Percentiles rank a stretch among this genome's conserved stretches.
phyloP scores from a whole-genome alignment of 805 yeast species.

The Yarrowia keelungensis region DNA sequence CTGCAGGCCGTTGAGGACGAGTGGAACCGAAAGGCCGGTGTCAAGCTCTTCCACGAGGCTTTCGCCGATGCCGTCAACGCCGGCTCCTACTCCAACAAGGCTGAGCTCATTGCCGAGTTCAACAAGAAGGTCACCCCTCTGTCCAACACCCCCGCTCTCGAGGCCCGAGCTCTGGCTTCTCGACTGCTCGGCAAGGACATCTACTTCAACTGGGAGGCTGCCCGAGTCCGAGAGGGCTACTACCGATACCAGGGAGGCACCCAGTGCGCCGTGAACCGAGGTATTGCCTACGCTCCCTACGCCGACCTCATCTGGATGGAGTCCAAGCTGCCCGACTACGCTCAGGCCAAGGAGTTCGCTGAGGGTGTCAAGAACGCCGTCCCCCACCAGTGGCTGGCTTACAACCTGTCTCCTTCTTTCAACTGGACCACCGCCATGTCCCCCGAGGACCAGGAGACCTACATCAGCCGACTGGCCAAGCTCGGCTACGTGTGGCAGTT shows the following conservation, averaged over 20 bases:
- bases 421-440: constrained; percentile 97
- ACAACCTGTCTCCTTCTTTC: constrained; percentile 95
- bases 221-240: constrained; percentile 96
- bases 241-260: constrained; percentile 97
- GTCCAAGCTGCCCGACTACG: constrained; percentile 90
- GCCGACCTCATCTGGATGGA: constrained; percentile 99
- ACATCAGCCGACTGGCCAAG: constrained; percentile 82
- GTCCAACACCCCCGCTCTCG: constrained; percentile 74
- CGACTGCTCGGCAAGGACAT: constrained; percentile 80
- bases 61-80: constrained; percentile 80
- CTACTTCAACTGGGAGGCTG: constrained; percentile 92
- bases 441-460: constrained; percentile 84
- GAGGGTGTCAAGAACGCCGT: constrained; percentile 80
- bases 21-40: constrained; percentile 83
- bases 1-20: constrained; percentile 77
- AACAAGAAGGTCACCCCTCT: constrained; percentile 73
- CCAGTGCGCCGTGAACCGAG: constrained; percentile 96
- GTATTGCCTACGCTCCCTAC: constrained; percentile 92
- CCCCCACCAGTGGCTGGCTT: constrained; percentile 96
- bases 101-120: constrained; percentile 68
- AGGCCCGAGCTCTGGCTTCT: constrained; percentile 78
- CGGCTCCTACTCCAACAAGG: constrained; percentile 61
- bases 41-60: constrained; percentile 89
- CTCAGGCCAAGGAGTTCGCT: constrained; percentile 93
- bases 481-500: constrained; percentile 98